A percentile compares a stretch with the other conserved stretches of the same genome.
These are phyloP conservation scores for Drechmeria coniospora DNA, from an alignment of 2,329 filamentous ascomycete species.

Conservation along the genomic window DNA sequence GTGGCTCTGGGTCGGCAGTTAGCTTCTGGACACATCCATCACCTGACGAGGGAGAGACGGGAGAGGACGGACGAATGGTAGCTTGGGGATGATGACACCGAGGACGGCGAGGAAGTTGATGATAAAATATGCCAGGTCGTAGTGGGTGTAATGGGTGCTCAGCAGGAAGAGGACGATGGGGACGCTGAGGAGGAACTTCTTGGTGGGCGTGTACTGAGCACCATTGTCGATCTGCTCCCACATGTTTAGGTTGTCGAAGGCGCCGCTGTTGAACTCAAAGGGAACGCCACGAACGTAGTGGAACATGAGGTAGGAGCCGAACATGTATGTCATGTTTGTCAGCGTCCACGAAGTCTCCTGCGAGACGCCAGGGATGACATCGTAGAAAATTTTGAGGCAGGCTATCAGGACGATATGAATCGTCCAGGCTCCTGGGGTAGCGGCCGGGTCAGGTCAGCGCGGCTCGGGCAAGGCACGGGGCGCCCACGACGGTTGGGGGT, in stretches of 20 bases:
- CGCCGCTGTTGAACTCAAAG: slow-evolving; percentile 96
- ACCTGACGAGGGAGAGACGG: background rate
- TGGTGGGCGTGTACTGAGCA: slow-evolving; percentile 94
- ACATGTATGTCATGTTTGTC: slow-evolving; percentile 98
- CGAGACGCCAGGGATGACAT: slow-evolving; percentile 88
- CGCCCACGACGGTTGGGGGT: background rate
- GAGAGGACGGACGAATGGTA: slow-evolving; percentile 64
- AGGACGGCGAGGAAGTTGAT: slow-evolving; percentile 92
- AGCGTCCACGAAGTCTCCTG: slow-evolving; percentile 98
- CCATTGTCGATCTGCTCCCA: slow-evolving; percentile 99
- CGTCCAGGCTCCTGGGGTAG: slow-evolving; percentile 70
- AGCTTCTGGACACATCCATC: background rate
- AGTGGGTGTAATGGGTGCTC: slow-evolving; percentile 98
- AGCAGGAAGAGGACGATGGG: slow-evolving; percentile 88
- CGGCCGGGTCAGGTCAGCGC: slow-evolving; percentile 1
- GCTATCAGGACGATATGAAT: slow-evolving; percentile 92
- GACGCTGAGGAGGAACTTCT: slow-evolving; percentile 93
- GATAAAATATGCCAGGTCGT: slow-evolving; percentile 90
- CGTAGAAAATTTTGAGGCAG: slow-evolving; percentile 87
- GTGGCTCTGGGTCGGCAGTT: slow-evolving; percentile 43
- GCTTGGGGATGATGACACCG: slow-evolving; percentile 86
- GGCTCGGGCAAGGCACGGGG: background rate
- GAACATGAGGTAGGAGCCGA: slow-evolving; percentile 98
- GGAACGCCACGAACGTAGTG: slow-evolving; percentile 96
- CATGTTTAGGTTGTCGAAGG: slow-evolving; percentile 99